Evolutionary conservation across 805 yeast species (phyloP).

Genomic region (Wickerhamiella kurtzmanii): DNA sequence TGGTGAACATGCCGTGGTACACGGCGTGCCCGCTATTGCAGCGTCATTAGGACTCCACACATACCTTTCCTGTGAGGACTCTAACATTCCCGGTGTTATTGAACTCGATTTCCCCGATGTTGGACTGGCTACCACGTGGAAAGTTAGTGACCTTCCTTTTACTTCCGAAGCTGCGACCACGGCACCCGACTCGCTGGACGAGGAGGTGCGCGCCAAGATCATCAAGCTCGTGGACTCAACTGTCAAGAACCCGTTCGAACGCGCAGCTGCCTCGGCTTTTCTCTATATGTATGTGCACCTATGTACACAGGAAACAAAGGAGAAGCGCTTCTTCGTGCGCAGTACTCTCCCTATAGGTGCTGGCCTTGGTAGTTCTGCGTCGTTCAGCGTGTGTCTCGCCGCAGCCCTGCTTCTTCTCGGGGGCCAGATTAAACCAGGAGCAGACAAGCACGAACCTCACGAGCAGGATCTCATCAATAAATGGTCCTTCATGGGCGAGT

Average conservation of each 20-base stretch:
- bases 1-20: constrained; percentile 96
- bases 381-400: constrained; percentile 71
- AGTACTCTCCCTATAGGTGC: constrained; percentile 93
- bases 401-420: constrained; percentile 53
- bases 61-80: constrained; percentile 48
- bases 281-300: constrained; percentile 58
- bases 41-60: constrained; percentile 85
- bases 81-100: constrained; percentile 31
- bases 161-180: constrained; percentile 11
- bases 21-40: constrained; percentile 87
- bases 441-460: constrained; percentile 16
- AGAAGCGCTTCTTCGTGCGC: constrained; percentile 50
- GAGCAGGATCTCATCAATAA: constrained; percentile 42
- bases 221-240: constrained; percentile 27
- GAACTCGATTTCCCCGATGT: constrained; percentile 77
- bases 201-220: constrained; percentile 46
- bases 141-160: constrained; percentile 49
- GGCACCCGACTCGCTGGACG: constrained; percentile 12
- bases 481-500: constrained; percentile 90
- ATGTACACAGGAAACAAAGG: constrained; percentile 35
- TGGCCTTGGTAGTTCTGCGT: constrained; percentile 90
- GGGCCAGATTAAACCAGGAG: constrained; percentile 35
- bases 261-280: constrained; percentile 70
- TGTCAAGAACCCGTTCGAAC: constrained; percentile 45
- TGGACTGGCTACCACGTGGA: constrained; percentile 52